Conservation (phyloP, 2,329 filamentous ascomycete species). For the Aspergillus sp. region DNA sequence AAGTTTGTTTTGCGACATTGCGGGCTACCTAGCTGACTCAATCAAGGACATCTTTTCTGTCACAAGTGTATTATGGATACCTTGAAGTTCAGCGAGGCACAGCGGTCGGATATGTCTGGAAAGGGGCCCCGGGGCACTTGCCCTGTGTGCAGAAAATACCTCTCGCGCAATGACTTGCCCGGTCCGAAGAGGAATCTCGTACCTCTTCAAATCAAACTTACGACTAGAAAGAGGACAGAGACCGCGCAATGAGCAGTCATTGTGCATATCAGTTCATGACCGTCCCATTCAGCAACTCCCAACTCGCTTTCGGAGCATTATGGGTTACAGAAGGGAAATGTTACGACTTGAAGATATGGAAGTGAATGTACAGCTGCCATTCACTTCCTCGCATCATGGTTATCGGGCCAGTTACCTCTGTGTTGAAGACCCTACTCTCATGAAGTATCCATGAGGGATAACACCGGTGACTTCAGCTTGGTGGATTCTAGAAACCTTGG, state of each 20-base stretch:
- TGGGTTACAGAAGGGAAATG: not conserved
- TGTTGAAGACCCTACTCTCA: not conserved
- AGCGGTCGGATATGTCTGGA: conserved; percentile 36
- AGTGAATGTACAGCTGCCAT: not conserved
- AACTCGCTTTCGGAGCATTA: not conserved
- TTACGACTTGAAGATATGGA: not conserved
- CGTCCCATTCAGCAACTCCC: no score
- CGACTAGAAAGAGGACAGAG: conserved; percentile 28
- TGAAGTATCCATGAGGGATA: not conserved
- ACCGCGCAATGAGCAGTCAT: not conserved
- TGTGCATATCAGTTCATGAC: not conserved
- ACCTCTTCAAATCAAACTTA: conserved; percentile 42
- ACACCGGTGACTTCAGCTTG: not conserved
- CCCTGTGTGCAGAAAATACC: conserved; percentile 48
- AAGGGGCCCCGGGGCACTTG: conserved; percentile 43
- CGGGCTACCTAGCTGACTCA: conserved; percentile 11
- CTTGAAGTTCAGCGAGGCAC: conserved; percentile 58
- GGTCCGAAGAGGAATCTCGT: conserved; percentile 41
- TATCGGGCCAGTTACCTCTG: not conserved
- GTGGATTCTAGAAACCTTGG: not conserved
- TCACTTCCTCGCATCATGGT: not conserved
- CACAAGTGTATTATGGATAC: conserved; percentile 64
- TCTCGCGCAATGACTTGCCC: conserved; percentile 39
- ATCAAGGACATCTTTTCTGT: conserved; percentile 63
- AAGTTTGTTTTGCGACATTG: conserved; percentile 27